A percentile compares a stretch with the other conserved stretches of the same genome.
Conservation (phyloP, 805 yeast species). For the Candida glaebosa region DNA sequence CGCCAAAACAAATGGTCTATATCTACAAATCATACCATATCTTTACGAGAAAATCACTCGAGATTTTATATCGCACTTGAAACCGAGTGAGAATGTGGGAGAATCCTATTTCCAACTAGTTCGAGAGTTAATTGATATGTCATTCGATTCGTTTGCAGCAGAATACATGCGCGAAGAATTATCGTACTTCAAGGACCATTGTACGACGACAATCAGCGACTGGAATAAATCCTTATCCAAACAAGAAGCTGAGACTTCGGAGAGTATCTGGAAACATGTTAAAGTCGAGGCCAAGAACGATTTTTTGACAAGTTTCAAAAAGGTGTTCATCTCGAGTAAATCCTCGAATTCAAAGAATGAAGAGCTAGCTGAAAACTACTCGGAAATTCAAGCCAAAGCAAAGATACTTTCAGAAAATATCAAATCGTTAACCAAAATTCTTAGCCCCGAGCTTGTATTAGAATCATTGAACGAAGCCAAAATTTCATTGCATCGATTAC, state of each 20-base stretch:
- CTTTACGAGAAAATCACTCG: conserved; percentile 28
- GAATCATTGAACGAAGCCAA: conserved; percentile 68
- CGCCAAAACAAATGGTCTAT: conserved; percentile 25
- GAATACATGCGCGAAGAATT: conserved; percentile 40
- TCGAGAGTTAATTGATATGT: conserved; percentile 37
- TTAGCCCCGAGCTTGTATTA: conserved; percentile 78
- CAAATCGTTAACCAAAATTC: conserved; percentile 68
- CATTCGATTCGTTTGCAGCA: conserved; percentile 36
- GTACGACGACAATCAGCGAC: conserved; percentile 21
- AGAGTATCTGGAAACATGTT: conserved; percentile 47
- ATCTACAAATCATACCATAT: conserved; percentile 38
- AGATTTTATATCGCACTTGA: conserved; percentile 23
- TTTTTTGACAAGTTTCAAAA: conserved; percentile 60
- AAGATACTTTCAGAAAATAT: conserved; percentile 74
- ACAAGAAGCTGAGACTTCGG: conserved; percentile 47
- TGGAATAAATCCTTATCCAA: conserved; percentile 37
- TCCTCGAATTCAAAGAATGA: conserved; percentile 10
- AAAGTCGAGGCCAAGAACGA: conserved; percentile 51
- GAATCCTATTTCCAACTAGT: conserved; percentile 28
- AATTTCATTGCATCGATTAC: conserved; percentile 56
- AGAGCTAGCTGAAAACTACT: conserved; percentile 35
- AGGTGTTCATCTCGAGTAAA: conserved; percentile 47
- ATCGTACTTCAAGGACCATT: conserved; percentile 19
- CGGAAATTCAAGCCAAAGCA: conserved; percentile 76
- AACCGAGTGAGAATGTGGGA: conserved; percentile 34